phyloP scores from a whole-genome alignment of 345 rosid species.

The Salix koriyanagi region DNA sequence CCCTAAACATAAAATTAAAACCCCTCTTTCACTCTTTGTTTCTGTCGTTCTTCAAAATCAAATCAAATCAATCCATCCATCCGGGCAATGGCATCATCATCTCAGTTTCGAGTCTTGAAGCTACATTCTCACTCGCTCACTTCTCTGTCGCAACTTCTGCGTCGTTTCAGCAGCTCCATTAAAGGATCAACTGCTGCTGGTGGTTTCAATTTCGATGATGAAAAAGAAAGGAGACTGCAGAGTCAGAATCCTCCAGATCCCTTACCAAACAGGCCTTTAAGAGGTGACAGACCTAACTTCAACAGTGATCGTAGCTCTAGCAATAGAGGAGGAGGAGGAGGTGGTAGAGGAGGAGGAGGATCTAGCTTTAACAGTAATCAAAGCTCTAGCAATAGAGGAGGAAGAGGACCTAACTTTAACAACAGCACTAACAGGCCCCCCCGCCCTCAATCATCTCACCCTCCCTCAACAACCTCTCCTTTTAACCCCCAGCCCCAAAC shows the following conservation, averaged over 20 bases:
- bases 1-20: neutral
- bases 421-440: neutral
- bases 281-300: neutral
- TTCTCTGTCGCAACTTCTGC: neutral
- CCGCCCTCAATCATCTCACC: neutral
- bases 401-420: neutral
- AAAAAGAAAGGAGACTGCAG: neutral
- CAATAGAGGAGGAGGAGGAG: no score
- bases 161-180: slow-evolving; percentile 9
- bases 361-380: neutral
- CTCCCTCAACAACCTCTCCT: neutral
- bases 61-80: neutral
- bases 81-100: neutral
- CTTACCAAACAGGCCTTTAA: slow-evolving; percentile 18
- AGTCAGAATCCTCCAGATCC: slow-evolving; percentile 10
- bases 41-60: neutral
- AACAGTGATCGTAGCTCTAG: neutral
- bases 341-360: neutral
- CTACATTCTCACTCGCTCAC: neutral
- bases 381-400: neutral
- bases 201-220: neutral
- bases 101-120: neutral
- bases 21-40: neutral
- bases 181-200: neutral
- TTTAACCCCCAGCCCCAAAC: neutral